phyloP scores from a whole-genome alignment of 2,329 filamentous ascomycete species.

The Xylariaceae sp. region DNA sequence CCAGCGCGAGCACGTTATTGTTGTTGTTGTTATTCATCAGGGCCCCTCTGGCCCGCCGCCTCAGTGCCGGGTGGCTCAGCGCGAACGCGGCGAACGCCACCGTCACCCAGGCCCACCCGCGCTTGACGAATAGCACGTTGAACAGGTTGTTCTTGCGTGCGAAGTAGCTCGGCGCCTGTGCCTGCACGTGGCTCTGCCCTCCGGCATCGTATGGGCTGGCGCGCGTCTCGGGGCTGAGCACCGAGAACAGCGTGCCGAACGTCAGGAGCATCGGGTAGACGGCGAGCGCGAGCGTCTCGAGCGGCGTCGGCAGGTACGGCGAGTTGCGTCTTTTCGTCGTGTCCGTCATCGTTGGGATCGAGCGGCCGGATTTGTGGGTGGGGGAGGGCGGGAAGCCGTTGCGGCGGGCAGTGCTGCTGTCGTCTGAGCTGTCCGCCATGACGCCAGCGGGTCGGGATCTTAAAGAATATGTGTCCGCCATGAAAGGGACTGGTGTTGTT shows the following conservation, averaged over 20 bases:
- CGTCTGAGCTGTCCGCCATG: too few species aligned
- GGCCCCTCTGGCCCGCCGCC: constrained; percentile 3
- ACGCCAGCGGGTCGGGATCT: constrained; percentile 14
- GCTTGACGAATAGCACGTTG: constrained; percentile 90
- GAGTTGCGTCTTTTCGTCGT: constrained; percentile 29
- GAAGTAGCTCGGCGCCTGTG: constrained; percentile 70
- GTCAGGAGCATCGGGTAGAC: constrained; percentile 72
- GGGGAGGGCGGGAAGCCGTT: constrained; percentile 6
- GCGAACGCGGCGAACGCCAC: constrained; percentile 64
- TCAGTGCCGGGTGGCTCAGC: constrained; percentile 54
- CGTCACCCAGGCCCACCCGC: constrained; percentile 89
- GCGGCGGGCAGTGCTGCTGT: too few species aligned
- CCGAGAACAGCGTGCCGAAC: constrained; percentile 73
- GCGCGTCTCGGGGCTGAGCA: constrained; percentile 66
- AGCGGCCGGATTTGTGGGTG: too few species aligned
- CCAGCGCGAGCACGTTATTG: too few species aligned
- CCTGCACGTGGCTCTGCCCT: constrained; percentile 55
- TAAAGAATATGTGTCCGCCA: constrained; percentile 15
- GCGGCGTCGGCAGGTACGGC: constrained; percentile 61
- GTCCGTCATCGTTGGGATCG: constrained; percentile 2
- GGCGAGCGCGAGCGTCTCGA: constrained; percentile 57
- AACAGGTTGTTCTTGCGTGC: constrained; percentile 88
- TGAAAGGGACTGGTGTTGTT: too few species aligned
- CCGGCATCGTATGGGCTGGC: constrained; percentile 53
- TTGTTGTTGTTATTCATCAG: too few species aligned